These are phyloP conservation scores for Obba rivulosa DNA, from an alignment of 768 basidiomycete genomes.

Conservation along the genomic window DNA sequence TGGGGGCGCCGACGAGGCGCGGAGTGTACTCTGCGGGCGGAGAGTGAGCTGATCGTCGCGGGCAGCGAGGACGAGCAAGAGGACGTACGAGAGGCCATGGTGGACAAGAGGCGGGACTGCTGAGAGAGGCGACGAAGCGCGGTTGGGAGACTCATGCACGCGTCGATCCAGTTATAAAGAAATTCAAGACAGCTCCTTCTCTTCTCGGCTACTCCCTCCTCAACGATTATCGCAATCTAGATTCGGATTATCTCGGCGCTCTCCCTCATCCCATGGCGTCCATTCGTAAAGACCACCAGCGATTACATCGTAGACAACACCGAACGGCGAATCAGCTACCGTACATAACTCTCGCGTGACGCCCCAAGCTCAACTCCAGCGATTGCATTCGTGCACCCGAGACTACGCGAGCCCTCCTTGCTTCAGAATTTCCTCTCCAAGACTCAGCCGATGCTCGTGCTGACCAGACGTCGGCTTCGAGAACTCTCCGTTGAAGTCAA, in stretches of 20 bases:
- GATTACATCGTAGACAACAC: too few species aligned
- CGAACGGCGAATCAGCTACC: too few species aligned
- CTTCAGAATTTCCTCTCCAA: constrained; percentile 25
- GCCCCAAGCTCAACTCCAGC: constrained; percentile 2
- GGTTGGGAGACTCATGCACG: constrained; percentile 17
- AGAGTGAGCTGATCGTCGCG: constrained; percentile 9
- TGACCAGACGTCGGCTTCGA: constrained; percentile 42
- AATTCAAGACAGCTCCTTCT: constrained; percentile 11
- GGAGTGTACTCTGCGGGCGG: constrained; percentile 53
- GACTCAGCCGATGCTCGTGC: constrained; percentile 39
- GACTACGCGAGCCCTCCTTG: constrained; percentile 22
- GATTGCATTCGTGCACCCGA: background rate
- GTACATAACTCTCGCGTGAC: background rate
- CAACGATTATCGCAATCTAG: constrained; percentile 16
- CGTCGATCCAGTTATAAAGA: constrained; percentile 2
- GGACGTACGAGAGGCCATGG: constrained; percentile 54
- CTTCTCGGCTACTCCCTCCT: constrained; percentile 2
- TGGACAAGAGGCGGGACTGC: constrained; percentile 55
- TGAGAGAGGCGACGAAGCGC: constrained; percentile 51
- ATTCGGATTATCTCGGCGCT: constrained; percentile 7
- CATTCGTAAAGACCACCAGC: too few species aligned
- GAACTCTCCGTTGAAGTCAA: constrained; percentile 82
- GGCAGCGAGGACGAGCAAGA: constrained; percentile 13
- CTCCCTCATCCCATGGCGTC: background rate
- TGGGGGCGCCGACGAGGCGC: constrained; percentile 80